Percentiles rank a stretch among this genome's conserved stretches.
These are phyloP conservation scores for Umbelopsis vinacea DNA, from an alignment of 192 early-diverging fungal species.

Conservation along the genomic window DNA sequence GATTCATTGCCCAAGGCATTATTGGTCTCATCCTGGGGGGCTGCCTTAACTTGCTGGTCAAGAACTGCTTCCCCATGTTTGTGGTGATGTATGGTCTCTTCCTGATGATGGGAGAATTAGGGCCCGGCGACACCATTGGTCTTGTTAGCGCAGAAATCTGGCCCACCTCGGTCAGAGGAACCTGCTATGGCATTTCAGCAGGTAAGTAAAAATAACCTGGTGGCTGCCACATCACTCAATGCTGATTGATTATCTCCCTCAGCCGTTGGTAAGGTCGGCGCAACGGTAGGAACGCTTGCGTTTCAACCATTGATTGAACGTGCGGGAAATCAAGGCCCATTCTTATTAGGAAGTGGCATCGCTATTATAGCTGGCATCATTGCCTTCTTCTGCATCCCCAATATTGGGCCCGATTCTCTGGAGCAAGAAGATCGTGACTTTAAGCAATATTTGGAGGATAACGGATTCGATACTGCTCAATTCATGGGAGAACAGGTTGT, in stretches of 20 bases:
- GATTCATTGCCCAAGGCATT: constrained; percentile 54
- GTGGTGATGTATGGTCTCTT: constrained; percentile 54
- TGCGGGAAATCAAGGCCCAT: constrained; percentile 33
- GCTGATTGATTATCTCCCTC: too few species aligned
- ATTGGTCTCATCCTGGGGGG: constrained; percentile 56
- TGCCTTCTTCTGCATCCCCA: constrained; percentile 30
- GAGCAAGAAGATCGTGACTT: constrained; percentile 34
- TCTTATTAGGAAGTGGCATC: constrained; percentile 38
- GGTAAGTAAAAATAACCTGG: constrained; percentile 10
- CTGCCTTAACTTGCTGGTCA: constrained; percentile 44
- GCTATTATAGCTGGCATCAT: constrained; percentile 30
- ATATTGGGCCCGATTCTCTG: constrained; percentile 26
- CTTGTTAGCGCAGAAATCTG: constrained; percentile 43
- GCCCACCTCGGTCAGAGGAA: constrained; percentile 52
- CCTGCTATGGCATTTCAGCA: constrained; percentile 52
- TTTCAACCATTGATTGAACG: constrained; percentile 34
- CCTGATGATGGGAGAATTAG: constrained; percentile 45
- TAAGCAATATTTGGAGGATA: constrained; percentile 30
- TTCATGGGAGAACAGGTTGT: constrained; percentile 15
- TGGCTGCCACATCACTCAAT: too few species aligned
- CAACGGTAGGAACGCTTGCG: constrained; percentile 36
- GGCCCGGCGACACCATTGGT: constrained; percentile 45
- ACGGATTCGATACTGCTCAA: constrained; percentile 33
- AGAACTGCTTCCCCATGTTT: constrained; percentile 51
- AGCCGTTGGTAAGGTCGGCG: constrained; percentile 44